These are phyloP conservation scores for Fusarium pininemorale DNA, from an alignment of 2,329 filamentous ascomycete species.

Conservation along the genomic window DNA sequence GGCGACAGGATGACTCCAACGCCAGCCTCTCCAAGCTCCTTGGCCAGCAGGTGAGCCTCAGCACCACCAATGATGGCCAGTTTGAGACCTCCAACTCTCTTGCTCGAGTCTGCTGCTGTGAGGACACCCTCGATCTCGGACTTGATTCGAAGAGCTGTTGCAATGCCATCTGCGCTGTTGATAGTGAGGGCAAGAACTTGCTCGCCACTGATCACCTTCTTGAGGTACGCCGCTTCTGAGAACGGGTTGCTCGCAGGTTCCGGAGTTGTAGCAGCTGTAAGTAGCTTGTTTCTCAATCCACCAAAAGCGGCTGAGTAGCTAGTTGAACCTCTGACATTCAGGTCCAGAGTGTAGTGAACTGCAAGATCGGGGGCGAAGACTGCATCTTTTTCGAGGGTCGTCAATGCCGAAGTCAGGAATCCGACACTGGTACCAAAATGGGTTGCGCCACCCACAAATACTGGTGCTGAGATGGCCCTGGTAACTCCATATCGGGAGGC, in stretches of 20 bases:
- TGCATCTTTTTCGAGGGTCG: slow-evolving; percentile 57
- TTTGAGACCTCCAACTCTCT: slow-evolving; percentile 50
- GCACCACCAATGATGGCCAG: slow-evolving; percentile 70
- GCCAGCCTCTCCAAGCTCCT: slow-evolving; percentile 63
- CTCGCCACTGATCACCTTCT: slow-evolving; percentile 62
- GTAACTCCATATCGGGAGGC: slow-evolving; percentile 67
- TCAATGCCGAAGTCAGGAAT: slow-evolving; percentile 61
- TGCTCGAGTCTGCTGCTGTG: slow-evolving; percentile 1
- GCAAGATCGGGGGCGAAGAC: slow-evolving; percentile 65
- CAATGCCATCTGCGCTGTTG: slow-evolving; percentile 71
- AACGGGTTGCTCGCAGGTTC: slow-evolving; percentile 52
- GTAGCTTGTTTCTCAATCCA: slow-evolving; percentile 61
- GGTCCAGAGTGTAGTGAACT: slow-evolving; percentile 67
- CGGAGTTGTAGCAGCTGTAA: slow-evolving; percentile 56
- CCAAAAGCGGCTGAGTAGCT: slow-evolving; percentile 66
- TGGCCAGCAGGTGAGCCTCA: slow-evolving; percentile 68
- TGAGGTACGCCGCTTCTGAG: slow-evolving; percentile 61
- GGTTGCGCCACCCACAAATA: slow-evolving; percentile 52
- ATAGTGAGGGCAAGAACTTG: slow-evolving; percentile 66
- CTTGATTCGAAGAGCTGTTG: slow-evolving; percentile 68
- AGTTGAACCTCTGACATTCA: slow-evolving; percentile 49
- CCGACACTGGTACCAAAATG: slow-evolving; percentile 68
- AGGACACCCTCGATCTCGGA: slow-evolving; percentile 59
- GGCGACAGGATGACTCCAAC: slow-evolving; percentile 70
- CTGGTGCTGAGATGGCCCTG: slow-evolving; percentile 65